These are phyloP conservation scores for Micractinium conductrix DNA, from an alignment of 139 green algal species.

Conservation along the genomic window DNA sequence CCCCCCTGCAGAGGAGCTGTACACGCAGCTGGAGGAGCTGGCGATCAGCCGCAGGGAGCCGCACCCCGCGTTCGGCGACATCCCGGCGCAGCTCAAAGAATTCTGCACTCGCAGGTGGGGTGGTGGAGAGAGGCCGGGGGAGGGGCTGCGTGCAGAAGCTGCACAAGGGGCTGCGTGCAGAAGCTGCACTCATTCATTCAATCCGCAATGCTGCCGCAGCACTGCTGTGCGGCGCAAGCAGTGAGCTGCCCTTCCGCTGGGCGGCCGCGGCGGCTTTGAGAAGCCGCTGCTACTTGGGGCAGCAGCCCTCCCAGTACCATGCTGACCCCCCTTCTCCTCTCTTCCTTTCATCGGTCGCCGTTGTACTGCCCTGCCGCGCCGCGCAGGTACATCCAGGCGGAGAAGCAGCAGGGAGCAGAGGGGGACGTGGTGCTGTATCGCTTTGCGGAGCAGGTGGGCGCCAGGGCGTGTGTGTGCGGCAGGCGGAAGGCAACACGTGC, in stretches of 20 bases:
- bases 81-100: constrained; percentile 25
- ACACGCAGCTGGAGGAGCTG: constrained; percentile 36
- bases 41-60: constrained; percentile 1
- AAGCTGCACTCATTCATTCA: neutral
- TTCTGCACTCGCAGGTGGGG: constrained; percentile 12
- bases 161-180: neutral
- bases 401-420: constrained; percentile 22
- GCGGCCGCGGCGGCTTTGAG: no score
- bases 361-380: neutral
- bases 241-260: no score
- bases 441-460: constrained; percentile 28
- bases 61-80: constrained; percentile 33
- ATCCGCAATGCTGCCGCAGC: neutral
- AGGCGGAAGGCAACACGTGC: no score
- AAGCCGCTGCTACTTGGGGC: no score
- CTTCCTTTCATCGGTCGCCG: neutral
- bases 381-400: constrained; percentile 38
- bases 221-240: neutral
- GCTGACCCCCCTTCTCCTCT: no score
- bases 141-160: neutral
- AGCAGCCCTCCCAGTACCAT: neutral
- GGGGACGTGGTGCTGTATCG: constrained; percentile 18
- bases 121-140: neutral
- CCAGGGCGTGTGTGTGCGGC: neutral
- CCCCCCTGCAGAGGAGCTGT: constrained; percentile 26